phyloP scores from a whole-genome alignment of 1,284 basidiomycete species.

The Cutaneotrichosporon cavernicola region DNA sequence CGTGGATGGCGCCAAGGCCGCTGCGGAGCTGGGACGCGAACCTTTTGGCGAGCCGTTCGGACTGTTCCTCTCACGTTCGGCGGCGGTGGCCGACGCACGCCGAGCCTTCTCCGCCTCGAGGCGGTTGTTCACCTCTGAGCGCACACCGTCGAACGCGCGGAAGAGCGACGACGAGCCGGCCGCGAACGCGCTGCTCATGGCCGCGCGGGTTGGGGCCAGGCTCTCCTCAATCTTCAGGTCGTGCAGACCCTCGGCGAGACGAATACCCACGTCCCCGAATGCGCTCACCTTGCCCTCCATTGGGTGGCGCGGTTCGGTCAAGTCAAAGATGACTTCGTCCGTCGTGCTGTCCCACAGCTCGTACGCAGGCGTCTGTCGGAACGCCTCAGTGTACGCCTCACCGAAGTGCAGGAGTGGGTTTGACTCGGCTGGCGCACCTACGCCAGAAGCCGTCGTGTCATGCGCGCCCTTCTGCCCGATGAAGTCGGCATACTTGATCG shows the following conservation, averaged over 20 bases:
- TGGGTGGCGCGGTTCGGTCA: conserved; percentile 85
- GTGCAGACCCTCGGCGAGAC: conserved; percentile 80
- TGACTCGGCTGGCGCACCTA: conserved; percentile 18
- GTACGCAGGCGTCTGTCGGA: conserved; percentile 77
- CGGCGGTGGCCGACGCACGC: conserved; percentile 16
- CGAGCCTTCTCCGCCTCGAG: conserved; percentile 33
- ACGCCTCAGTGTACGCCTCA: conserved; percentile 76
- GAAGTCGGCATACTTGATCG: conserved; percentile 84
- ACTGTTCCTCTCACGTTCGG: conserved; percentile 1
- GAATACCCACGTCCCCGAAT: conserved; percentile 81
- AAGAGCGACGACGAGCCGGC: conserved; percentile 77
- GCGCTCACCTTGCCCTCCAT: conserved; percentile 84
- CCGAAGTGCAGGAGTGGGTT: conserved; percentile 70
- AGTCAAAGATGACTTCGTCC: conserved; percentile 85
- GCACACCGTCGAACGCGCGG: conserved; percentile 80
- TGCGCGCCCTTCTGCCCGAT: conserved; percentile 25
- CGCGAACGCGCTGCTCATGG: conserved; percentile 71
- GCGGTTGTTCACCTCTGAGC: conserved; percentile 49
- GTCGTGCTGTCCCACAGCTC: conserved; percentile 83
- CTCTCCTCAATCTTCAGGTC: conserved; percentile 86
- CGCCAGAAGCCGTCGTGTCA: background rate
- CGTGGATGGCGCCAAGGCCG: background rate
- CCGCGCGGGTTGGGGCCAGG: conserved; percentile 81
- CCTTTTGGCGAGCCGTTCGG: background rate
- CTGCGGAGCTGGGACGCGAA: background rate